Base-by-base conservation (phyloP, 768 basidiomycete genomes). In the Pleurotus cornucopiae region DNA sequence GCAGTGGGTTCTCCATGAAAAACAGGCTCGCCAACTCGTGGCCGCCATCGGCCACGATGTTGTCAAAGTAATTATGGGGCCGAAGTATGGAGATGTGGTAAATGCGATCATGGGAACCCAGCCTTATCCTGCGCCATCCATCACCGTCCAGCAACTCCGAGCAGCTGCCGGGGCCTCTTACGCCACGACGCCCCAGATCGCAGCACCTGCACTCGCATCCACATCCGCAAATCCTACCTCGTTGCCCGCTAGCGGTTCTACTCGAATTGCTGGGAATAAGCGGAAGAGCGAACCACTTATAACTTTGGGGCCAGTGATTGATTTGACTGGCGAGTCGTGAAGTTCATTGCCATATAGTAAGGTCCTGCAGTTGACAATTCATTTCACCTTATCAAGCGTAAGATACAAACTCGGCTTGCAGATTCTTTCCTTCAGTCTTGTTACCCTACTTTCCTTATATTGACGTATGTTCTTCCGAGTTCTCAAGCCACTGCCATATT, bases 11-110 rank as follows among this genome's bases (percentile, higher is more conserved):
- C 13, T 25, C 7, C 64, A 64, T 18, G 64, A 67, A 5, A 55
- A 59, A 12, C 60, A 61, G 14, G 68, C 69, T 0, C 64, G 59
- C 41, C 30, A 26, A 0, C 70, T 74, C 48, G 59, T 73, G 46
- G 23, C 57, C 6, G 62, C 45, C 4, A 60, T 75, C 44, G 71
- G 71, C 11, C 65, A 69, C 25, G 62, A 60, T 43, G 54, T 60
- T 2, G 60, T 73, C 34, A 54, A 56, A 47, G 61, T 61, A 51
- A 58, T 75, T 21, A 69, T 74, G 69, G 72, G 70, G 9, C 41
- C 58, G 6, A 56, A 69, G 20, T 70, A 68, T 57, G 48, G 43
- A 1, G 73, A 74, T 54, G 67, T 73, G 21, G 26, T 59, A 18
- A 59, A 62, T n/a, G 66, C 69, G 1, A 37, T 73, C 5, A 53